Percentiles rank a stretch among this genome's conserved stretches.
Conservation (phyloP, 805 yeast genomes). For the Yamadazyma kitorensis region DNA sequence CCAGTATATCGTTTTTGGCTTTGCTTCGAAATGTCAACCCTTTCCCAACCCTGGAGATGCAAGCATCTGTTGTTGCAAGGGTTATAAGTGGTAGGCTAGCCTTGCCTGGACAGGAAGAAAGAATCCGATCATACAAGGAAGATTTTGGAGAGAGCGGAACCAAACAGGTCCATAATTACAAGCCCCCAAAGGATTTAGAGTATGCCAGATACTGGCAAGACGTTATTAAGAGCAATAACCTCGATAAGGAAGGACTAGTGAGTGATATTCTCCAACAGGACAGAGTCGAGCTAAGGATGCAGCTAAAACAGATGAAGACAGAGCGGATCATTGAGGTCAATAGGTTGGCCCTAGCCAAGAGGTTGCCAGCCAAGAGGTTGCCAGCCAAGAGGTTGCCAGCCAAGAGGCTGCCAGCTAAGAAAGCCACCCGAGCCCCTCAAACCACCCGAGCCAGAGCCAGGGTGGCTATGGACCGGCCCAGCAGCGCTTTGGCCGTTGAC, state of each 20-base stretch:
- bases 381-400: too few species aligned
- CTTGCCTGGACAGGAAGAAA: conserved; percentile 38
- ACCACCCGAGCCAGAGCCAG: too few species aligned
- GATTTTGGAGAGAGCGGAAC: conserved; percentile 26
- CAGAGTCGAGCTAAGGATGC: too few species aligned
- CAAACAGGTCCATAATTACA: conserved; percentile 36
- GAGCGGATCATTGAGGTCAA: conserved; percentile 9
- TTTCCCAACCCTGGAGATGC: conserved; percentile 49
- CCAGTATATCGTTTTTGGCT: conserved; percentile 41
- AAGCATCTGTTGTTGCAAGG: conserved; percentile 43
- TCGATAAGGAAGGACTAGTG: conserved; percentile 5
- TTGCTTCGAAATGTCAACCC: conserved; percentile 48
- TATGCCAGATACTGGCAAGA: conserved; percentile 46
- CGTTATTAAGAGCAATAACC: conserved; percentile 3
- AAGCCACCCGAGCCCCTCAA: too few species aligned
- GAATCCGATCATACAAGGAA: conserved; percentile 27
- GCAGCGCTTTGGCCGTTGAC: too few species aligned
- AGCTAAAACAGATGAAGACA: too few species aligned
- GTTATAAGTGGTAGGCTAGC: conserved; percentile 39
- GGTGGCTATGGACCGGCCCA: too few species aligned
- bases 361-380: too few species aligned
- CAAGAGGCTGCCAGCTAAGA: too few species aligned
- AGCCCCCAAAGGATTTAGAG: conserved; percentile 55
- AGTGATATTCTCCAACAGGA: too few species aligned
- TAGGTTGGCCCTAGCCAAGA: too few species aligned